phyloP scores from a whole-genome alignment of 129 eudicot genomes.

The Flaveria trinervia region DNA sequence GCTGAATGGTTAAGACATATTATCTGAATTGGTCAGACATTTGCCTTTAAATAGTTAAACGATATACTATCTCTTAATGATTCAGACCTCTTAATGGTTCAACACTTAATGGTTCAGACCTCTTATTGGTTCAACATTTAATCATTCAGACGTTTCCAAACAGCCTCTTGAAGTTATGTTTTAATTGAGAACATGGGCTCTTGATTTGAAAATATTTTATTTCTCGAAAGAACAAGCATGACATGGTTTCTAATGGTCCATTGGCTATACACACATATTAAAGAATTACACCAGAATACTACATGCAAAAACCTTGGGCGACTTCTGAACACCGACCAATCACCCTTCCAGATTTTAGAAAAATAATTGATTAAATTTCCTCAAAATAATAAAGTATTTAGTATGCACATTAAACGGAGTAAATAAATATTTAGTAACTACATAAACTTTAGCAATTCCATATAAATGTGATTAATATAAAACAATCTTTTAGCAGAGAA shows the following conservation, averaged over 20 bases:
- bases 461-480: too few species aligned
- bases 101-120: too few species aligned
- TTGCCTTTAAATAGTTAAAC: too few species aligned
- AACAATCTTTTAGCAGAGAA: too few species aligned
- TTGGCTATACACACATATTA: background rate
- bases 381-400: background rate
- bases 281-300: background rate
- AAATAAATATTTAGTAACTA: background rate
- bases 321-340: conserved; percentile 26
- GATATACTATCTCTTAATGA: too few species aligned
- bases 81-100: too few species aligned
- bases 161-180: too few species aligned
- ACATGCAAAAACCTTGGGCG: conserved; percentile 44
- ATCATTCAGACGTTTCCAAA: too few species aligned
- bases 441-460: too few species aligned
- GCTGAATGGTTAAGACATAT: too few species aligned
- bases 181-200: background rate
- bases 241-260: conserved; percentile 21
- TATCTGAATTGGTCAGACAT: too few species aligned
- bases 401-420: background rate
- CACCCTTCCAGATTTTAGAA: background rate
- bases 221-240: conserved; percentile 22
- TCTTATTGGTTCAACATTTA: too few species aligned
- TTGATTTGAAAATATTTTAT: conserved; percentile 1
- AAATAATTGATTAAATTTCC: background rate